phyloP scores from a whole-genome alignment of 805 yeast species.

The Brettanomyces sp. region DNA sequence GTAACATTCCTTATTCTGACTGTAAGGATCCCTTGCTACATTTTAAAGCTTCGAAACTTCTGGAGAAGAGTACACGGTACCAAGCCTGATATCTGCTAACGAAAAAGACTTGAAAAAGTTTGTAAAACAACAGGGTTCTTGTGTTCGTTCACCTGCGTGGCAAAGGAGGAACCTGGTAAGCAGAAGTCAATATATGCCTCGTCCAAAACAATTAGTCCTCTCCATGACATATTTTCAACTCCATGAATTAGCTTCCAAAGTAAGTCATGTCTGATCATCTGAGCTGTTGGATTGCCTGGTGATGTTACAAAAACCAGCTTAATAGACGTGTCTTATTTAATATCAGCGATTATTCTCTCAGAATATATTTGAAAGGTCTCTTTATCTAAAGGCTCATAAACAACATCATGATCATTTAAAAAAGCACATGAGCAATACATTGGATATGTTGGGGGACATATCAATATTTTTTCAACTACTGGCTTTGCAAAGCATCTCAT shows the following conservation, averaged over 20 bases:
- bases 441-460: slow-evolving; percentile 94
- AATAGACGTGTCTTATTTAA: slow-evolving; percentile 49
- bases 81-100: slow-evolving; percentile 87
- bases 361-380: slow-evolving; percentile 54
- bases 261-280: slow-evolving; percentile 39
- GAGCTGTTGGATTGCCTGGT: slow-evolving; percentile 95
- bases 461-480: slow-evolving; percentile 69
- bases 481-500: slow-evolving; percentile 82
- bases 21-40: slow-evolving; percentile 93
- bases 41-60: slow-evolving; percentile 63
- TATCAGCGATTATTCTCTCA: slow-evolving; percentile 38
- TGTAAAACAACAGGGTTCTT: slow-evolving; percentile 84
- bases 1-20: slow-evolving; percentile 75
- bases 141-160: slow-evolving; percentile 71
- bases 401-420: slow-evolving; percentile 78
- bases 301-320: slow-evolving; percentile 81
- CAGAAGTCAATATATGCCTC: slow-evolving; percentile 94
- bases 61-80: slow-evolving; percentile 60
- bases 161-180: slow-evolving; percentile 55
- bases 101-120: slow-evolving; percentile 95
- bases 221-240: slow-evolving; percentile 39
- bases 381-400: slow-evolving; percentile 63
- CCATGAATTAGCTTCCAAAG: slow-evolving; percentile 37
- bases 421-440: slow-evolving; percentile 91
- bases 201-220: slow-evolving; percentile 78